These are phyloP conservation scores for Pyracantha coccinea DNA, from an alignment of 331 rosid genomes.

Conservation along the genomic window DNA sequence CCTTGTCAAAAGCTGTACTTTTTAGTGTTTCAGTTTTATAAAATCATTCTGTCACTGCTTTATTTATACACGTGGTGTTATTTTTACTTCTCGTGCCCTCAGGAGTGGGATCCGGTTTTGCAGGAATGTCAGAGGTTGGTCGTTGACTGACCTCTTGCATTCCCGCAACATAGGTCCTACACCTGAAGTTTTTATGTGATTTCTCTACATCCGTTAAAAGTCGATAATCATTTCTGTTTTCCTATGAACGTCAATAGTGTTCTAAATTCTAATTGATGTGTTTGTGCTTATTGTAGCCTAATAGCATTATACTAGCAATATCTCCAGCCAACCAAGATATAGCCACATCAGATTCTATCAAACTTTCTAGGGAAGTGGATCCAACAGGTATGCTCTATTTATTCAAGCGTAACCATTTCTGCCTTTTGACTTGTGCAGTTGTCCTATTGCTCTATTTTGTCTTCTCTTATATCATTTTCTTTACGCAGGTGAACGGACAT, in stretches of 20 bases:
- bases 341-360: slow-evolving; percentile 96
- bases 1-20: neutral
- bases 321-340: slow-evolving; percentile 98
- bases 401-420: neutral
- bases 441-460: neutral
- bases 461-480: neutral
- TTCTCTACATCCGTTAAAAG: neutral
- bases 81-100: neutral
- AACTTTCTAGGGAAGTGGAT: slow-evolving; percentile 88
- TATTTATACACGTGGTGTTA: neutral
- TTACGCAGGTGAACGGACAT: slow-evolving; percentile 75
- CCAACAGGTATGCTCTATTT: slow-evolving; percentile 47
- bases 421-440: neutral
- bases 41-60: neutral
- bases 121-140: neutral
- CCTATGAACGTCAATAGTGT: neutral
- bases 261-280: neutral
- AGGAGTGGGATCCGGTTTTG: neutral
- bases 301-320: slow-evolving; percentile 77
- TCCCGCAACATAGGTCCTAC: neutral
- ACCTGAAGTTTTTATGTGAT: neutral
- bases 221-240: neutral
- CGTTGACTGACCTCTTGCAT: neutral
- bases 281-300: slow-evolving; percentile 61
- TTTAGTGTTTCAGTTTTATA: neutral